Conservation (phyloP, 345 rosid genomes). For the Firmiana major region DNA sequence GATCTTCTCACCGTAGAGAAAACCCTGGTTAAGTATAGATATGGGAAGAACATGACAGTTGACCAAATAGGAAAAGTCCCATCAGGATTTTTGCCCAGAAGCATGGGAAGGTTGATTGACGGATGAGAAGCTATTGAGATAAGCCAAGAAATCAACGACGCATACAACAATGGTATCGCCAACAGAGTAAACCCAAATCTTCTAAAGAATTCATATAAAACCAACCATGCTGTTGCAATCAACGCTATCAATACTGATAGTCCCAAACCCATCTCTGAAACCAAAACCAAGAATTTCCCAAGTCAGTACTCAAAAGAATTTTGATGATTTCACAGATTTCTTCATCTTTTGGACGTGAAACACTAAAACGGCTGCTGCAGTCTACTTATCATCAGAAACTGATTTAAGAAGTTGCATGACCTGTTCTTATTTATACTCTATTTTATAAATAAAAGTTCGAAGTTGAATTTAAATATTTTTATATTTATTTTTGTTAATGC, state of each 20-base stretch:
- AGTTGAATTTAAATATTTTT: no score
- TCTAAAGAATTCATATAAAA: constrained; percentile 28
- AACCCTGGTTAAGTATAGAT: constrained; percentile 41
- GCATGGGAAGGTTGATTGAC: constrained; percentile 42
- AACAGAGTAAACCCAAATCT: constrained; percentile 28
- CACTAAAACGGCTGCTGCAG: no score
- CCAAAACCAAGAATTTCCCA: neutral
- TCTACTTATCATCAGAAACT: no score
- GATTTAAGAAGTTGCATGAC: no score
- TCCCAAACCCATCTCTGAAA: constrained; percentile 48
- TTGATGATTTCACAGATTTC: neutral
- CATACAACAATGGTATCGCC: constrained; percentile 50
- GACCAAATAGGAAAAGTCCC: constrained; percentile 67
- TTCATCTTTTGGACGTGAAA: neutral
- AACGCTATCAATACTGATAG: constrained; percentile 39
- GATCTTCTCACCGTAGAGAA: constrained; percentile 43
- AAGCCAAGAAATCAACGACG: constrained; percentile 38
- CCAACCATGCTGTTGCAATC: constrained; percentile 32
- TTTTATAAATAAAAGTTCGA: no score
- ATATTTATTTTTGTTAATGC: no score
- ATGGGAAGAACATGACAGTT: constrained; percentile 49
- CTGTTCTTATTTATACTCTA: no score
- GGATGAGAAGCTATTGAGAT: constrained; percentile 45
- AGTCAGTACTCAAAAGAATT: neutral
- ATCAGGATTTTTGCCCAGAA: constrained; percentile 57